Evolutionary conservation across 441 rosid genomes (phyloP).

Genomic region (Sinapis alba): DNA sequence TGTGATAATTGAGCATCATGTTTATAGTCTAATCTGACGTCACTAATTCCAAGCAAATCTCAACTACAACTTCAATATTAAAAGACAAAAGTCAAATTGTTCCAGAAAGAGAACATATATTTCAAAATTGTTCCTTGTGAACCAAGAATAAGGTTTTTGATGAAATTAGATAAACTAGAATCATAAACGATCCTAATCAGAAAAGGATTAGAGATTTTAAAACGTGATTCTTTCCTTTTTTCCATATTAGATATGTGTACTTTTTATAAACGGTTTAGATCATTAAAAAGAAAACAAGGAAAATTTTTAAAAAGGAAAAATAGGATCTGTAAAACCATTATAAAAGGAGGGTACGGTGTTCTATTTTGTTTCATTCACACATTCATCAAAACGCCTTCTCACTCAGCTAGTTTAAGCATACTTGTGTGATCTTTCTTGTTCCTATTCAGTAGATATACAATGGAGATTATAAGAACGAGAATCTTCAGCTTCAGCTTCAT

Average conservation of each 20-base stretch:
- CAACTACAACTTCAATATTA: too few species aligned
- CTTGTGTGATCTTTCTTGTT: too few species aligned
- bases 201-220: neutral
- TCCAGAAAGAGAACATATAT: neutral
- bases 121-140: neutral
- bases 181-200: neutral
- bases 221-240: neutral
- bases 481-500: too few species aligned
- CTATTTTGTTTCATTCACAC: neutral
- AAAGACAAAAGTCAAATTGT: too few species aligned
- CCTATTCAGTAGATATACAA: too few species aligned
- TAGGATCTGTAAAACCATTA: neutral
- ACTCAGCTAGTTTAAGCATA: neutral
- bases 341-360: neutral
- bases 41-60: too few species aligned
- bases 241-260: neutral
- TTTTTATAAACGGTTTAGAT: neutral
- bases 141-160: neutral
- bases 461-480: too few species aligned
- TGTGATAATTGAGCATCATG: too few species aligned
- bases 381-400: neutral
- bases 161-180: neutral
- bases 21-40: too few species aligned
- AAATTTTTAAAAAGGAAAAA: neutral
- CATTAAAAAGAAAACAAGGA: neutral